Percentiles rank a stretch among this genome's conserved stretches.
phyloP scores from a whole-genome alignment of 2,329 filamentous ascomycete genomes.

The Zalaria sp. region DNA sequence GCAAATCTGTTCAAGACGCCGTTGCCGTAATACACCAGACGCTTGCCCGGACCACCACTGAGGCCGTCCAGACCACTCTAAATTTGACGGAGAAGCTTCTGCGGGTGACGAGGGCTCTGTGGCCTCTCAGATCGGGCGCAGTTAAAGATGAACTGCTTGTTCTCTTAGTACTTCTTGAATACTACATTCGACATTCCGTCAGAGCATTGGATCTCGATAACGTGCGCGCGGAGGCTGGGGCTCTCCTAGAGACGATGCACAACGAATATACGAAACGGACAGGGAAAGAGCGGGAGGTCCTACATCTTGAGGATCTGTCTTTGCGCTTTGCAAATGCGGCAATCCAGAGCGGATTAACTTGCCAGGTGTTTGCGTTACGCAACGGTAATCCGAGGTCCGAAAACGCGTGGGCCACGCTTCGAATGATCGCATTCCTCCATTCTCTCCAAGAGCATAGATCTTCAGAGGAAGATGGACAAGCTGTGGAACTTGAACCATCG shows the following conservation, averaged over 20 bases:
- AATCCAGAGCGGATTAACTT: slow-evolving; percentile 15
- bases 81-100: slow-evolving; percentile 47
- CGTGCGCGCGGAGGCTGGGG: slow-evolving; percentile 36
- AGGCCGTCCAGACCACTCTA: slow-evolving; percentile 51
- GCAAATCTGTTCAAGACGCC: slow-evolving; percentile 53
- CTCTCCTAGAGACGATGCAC: slow-evolving; percentile 58
- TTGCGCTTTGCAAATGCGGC: slow-evolving; percentile 19
- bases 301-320: slow-evolving; percentile 65
- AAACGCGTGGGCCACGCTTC: slow-evolving; percentile 21
- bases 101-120: slow-evolving; percentile 60
- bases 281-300: slow-evolving; percentile 53
- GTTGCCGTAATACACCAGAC: slow-evolving; percentile 65
- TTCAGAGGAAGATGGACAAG: not conserved
- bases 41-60: slow-evolving; percentile 50
- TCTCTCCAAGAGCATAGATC: not conserved
- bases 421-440: slow-evolving; percentile 23
- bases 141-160: slow-evolving; percentile 64
- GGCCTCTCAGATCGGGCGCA: slow-evolving; percentile 54
- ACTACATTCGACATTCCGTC: slow-evolving; percentile 23
- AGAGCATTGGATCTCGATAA: slow-evolving; percentile 8
- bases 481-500: not conserved
- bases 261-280: slow-evolving; percentile 62
- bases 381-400: slow-evolving; percentile 18
- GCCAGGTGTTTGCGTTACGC: slow-evolving; percentile 11
- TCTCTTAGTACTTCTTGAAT: slow-evolving; percentile 48